A percentile compares a stretch with the other conserved stretches of the same genome.
Evolutionary conservation across 305 asterid genomes (phyloP).

Genomic region (Solanum chacoense): DNA sequence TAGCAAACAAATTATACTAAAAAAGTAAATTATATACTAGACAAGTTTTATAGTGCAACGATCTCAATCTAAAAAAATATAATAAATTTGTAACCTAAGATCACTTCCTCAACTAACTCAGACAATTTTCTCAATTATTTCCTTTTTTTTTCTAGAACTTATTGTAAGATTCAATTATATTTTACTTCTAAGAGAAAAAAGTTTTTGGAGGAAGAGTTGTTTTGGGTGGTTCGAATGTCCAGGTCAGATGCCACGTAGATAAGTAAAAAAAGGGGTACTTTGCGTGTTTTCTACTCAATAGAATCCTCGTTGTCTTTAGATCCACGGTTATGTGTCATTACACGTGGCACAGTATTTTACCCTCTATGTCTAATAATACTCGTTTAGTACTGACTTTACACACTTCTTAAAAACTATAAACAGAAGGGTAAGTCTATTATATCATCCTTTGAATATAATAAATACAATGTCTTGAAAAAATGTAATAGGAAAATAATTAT

Average conservation of each 20-base stretch:
- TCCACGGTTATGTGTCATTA: conserved; percentile 1
- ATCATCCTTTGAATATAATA: too few relatives aligned
- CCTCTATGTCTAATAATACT: too few relatives aligned
- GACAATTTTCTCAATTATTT: background rate
- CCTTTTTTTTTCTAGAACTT: too few relatives aligned
- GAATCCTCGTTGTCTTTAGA: background rate
- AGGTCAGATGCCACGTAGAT: conserved; percentile 39
- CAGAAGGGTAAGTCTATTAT: too few relatives aligned
- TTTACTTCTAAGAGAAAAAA: background rate
- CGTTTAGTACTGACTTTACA: too few relatives aligned
- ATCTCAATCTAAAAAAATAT: too few relatives aligned
- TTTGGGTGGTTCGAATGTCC: conserved; percentile 17
- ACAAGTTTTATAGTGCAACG: background rate
- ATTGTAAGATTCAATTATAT: too few relatives aligned
- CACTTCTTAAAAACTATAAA: too few relatives aligned
- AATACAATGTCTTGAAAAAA: accelerated
- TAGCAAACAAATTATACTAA: too few relatives aligned
- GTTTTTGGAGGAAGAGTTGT: background rate
- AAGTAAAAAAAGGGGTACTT: conserved; percentile 20
- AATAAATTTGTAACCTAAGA: too few relatives aligned
- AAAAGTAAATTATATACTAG: too few relatives aligned
- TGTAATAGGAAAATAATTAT: background rate
- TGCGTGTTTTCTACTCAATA: conserved; percentile 62
- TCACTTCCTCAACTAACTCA: too few relatives aligned
- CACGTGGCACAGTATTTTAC: conserved; percentile 5